phyloP scores from a whole-genome alignment of 2,329 filamentous ascomycete genomes.

The Malbranchea zuffiana region DNA sequence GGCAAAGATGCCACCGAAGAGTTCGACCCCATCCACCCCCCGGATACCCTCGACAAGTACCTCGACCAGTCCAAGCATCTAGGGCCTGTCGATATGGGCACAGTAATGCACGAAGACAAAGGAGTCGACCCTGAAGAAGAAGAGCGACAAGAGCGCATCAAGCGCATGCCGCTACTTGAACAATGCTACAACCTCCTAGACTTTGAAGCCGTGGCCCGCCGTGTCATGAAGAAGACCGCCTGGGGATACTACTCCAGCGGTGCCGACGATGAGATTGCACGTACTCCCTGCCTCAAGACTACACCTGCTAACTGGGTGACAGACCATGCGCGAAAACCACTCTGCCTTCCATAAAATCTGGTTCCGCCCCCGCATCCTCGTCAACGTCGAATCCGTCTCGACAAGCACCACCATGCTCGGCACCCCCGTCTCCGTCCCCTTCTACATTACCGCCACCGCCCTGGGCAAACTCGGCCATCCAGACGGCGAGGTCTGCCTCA shows the following conservation, averaged over 20 bases:
- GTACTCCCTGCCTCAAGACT: slow-evolving; percentile 19
- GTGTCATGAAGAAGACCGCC: slow-evolving; percentile 88
- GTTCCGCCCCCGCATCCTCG: slow-evolving; percentile 83
- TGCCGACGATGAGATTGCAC: slow-evolving; percentile 76
- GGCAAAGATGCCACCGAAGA: slow-evolving; percentile 89
- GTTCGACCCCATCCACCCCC: slow-evolving; percentile 80
- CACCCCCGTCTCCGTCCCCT: slow-evolving; percentile 69
- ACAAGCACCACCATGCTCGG: slow-evolving; percentile 89
- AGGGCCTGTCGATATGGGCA: slow-evolving; percentile 78
- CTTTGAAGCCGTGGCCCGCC: slow-evolving; percentile 84
- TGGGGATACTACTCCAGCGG: slow-evolving; percentile 98
- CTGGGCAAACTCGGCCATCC: slow-evolving; percentile 89
- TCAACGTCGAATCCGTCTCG: slow-evolving; percentile 81
- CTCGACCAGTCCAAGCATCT: slow-evolving; percentile 77
- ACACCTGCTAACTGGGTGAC: neutral
- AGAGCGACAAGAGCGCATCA: slow-evolving; percentile 62
- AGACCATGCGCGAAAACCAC: slow-evolving; percentile 95
- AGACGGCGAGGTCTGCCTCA: slow-evolving; percentile 88
- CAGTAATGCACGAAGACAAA: slow-evolving; percentile 57
- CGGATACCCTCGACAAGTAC: slow-evolving; percentile 74
- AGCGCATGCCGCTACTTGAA: slow-evolving; percentile 64
- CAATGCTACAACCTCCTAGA: slow-evolving; percentile 92
- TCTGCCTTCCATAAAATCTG: slow-evolving; percentile 91
- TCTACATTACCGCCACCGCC: slow-evolving; percentile 94
- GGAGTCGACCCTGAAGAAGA: slow-evolving; percentile 59